Percentiles rank a stretch among this genome's conserved stretches.
Evolutionary conservation across 306 rosid species (phyloP).

Genomic region (Amphicarpaea edgeworthii): DNA sequence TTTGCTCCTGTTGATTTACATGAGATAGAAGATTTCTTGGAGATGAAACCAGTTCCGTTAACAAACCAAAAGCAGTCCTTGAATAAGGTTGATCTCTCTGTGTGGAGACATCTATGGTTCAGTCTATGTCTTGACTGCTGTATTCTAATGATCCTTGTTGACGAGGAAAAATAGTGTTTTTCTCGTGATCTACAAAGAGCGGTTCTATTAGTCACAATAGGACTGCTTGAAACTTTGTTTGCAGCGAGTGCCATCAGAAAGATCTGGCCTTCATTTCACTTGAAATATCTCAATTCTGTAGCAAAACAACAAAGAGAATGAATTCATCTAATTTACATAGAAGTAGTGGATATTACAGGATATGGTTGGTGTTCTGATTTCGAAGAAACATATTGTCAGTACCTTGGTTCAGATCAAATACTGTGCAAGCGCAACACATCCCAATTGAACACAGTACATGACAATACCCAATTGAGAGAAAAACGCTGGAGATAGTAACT

Average conservation of each 20-base stretch:
- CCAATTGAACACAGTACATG: background rate
- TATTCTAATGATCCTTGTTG: constrained; percentile 56
- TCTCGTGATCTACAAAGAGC: constrained; percentile 55
- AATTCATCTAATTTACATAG: constrained; percentile 27
- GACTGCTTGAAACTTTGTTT: constrained; percentile 70
- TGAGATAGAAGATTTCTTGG: constrained; percentile 57
- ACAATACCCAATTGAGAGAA: background rate
- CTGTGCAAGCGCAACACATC: background rate
- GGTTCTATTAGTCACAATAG: constrained; percentile 60
- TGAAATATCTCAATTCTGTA: constrained; percentile 52
- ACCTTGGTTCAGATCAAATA: constrained; percentile 20
- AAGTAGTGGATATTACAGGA: background rate
- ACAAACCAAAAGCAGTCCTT: constrained; percentile 47
- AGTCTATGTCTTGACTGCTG: constrained; percentile 53
- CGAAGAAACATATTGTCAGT: background rate
- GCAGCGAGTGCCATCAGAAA: constrained; percentile 70
- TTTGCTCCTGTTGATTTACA: constrained; percentile 68
- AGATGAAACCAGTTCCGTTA: constrained; percentile 55
- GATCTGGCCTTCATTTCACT: constrained; percentile 52
- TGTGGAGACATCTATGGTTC: constrained; percentile 46
- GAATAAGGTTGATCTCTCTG: constrained; percentile 49
- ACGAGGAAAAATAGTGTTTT: constrained; percentile 52
- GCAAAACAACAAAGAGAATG: constrained; percentile 42
- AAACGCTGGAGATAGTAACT: constrained; percentile 34
- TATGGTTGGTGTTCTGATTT: background rate